Conservation (phyloP, 176 grass and related monocot genomes). For the barley (Hordeum vulgare) region MorexV3_pseudomolecules_assembly NC_058523.1:35309883-35310382, state of each 20-base stretch:
- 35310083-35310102: background rate
- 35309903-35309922: background rate
- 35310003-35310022: background rate
- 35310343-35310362: background rate
- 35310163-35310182: slow-evolving; percentile 88
- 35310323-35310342: background rate
- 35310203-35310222: slow-evolving; percentile 84
- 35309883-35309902: background rate
- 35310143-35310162: slow-evolving; percentile 83
- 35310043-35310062: background rate
- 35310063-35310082: background rate
- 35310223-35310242: slow-evolving; percentile 92
- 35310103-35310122: slow-evolving; percentile 58
- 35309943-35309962: background rate
- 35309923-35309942: background rate
- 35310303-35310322: background rate
- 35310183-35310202: slow-evolving; percentile 81
- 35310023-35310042: background rate
- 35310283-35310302: slow-evolving; percentile 66
- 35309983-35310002: background rate
- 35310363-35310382: background rate
- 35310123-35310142: slow-evolving; percentile 81
- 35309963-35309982: background rate
- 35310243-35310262: slow-evolving; percentile 96
- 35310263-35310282: slow-evolving; percentile 67